A percentile compares a stretch with the other conserved stretches of the same genome.
Evolutionary conservation across 495 filamentous ascomycete species (phyloP).

Genomic region (Xylaria scruposa): DNA sequence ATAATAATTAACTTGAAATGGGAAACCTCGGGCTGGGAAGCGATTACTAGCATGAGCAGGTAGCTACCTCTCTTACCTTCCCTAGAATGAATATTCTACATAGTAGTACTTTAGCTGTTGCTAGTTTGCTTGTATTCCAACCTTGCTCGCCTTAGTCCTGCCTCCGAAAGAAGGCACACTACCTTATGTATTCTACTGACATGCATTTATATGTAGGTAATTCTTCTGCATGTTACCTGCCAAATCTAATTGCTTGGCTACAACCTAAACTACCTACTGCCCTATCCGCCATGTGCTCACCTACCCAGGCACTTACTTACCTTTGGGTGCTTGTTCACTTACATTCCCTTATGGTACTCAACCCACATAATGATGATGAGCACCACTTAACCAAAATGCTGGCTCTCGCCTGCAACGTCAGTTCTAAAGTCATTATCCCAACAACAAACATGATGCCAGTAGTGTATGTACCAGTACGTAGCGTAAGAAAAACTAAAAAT

Average conservation of each 20-base stretch:
- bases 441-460: constrained; percentile 1
- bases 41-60: background rate
- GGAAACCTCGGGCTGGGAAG: background rate
- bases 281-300: no score
- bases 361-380: background rate
- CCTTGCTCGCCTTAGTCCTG: background rate
- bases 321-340: no score
- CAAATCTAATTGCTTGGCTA: constrained; percentile 1
- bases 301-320: no score
- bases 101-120: constrained; percentile 7
- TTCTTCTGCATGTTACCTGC: background rate
- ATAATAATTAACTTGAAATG: background rate
- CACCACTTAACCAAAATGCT: background rate
- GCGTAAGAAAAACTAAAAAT: background rate
- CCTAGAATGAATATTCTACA: background rate
- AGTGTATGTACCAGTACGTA: background rate
- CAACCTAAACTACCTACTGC: background rate
- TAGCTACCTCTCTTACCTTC: background rate
- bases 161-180: background rate
- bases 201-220: background rate
- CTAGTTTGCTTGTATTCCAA: background rate
- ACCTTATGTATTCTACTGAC: background rate
- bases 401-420: background rate
- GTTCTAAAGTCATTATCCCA: background rate
- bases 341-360: background rate